A percentile compares a stretch with the other conserved stretches of the same genome.
Evolutionary conservation across 2,329 filamentous ascomycete species (phyloP).

Genomic region (Apiospora hydei): DNA sequence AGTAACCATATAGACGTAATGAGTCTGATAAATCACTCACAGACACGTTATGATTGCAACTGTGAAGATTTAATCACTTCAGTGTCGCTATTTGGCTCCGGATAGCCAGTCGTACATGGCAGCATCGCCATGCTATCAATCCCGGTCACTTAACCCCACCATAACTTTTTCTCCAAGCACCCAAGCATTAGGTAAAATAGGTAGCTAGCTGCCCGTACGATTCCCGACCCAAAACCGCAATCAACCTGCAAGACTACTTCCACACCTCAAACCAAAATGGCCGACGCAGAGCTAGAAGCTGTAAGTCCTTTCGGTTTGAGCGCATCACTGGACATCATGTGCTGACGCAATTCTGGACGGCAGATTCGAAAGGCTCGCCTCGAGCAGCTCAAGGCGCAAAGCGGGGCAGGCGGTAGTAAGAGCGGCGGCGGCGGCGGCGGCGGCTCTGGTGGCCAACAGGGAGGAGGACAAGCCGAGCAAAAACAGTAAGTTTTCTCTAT

Average conservation of each 20-base stretch:
- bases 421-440: conserved; percentile 52
- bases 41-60: not conserved
- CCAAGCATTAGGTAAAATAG: conserved; percentile 1
- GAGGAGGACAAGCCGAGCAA: conserved; percentile 62
- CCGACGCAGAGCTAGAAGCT: conserved; percentile 72
- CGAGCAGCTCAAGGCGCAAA: conserved; percentile 86
- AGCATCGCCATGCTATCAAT: not conserved
- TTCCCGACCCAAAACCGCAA: not conserved
- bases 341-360: conserved; percentile 6
- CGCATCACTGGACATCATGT: not conserved
- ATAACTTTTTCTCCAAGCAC: conserved; percentile 3
- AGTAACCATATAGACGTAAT: not conserved
- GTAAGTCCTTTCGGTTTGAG: conserved; percentile 42
- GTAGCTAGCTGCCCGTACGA: conserved; percentile 4
- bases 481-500: conserved; percentile 60
- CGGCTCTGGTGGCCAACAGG: conserved; percentile 53
- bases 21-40: not conserved
- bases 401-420: conserved; percentile 56
- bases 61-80: not conserved
- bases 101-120: not conserved
- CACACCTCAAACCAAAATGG: conserved; percentile 52
- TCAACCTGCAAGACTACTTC: not conserved
- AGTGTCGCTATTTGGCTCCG: no score
- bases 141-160: conserved; percentile 15
- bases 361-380: conserved; percentile 92